phyloP scores from a whole-genome alignment of 139 green algal species.

The Coelastrella sp. region DNA sequence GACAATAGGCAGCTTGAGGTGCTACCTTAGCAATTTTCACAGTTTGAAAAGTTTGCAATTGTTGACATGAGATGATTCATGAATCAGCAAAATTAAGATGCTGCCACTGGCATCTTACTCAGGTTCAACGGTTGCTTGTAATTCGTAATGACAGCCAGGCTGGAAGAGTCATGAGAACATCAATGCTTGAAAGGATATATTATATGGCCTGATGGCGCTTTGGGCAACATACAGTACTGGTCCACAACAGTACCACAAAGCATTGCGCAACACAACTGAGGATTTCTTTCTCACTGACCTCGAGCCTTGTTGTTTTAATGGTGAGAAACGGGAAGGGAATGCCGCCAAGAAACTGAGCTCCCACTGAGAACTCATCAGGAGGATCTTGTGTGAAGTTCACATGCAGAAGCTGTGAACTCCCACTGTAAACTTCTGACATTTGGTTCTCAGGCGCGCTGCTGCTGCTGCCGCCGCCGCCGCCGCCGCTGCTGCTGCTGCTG shows the following conservation, averaged over 20 bases:
- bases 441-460: no score
- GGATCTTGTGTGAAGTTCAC: constrained; percentile 45
- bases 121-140: no score
- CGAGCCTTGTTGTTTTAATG: constrained; percentile 35
- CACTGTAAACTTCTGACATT: neutral
- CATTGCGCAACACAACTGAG: neutral
- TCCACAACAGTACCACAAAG: neutral
- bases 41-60: neutral
- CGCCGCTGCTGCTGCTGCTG: constrained; percentile 33
- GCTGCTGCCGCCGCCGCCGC: neutral
- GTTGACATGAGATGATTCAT: no score
- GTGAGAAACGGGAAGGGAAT: constrained; percentile 47
- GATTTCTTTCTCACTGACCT: neutral
- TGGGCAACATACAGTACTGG: no score
- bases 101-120: no score
- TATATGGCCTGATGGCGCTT: no score
- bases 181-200: no score
- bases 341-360: constrained; percentile 35
- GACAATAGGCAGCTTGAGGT: neutral
- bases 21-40: neutral
- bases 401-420: constrained; percentile 18
- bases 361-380: constrained; percentile 42
- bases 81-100: no score
- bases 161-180: no score
- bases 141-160: no score